Percentiles rank a stretch among this genome's conserved stretches.
phyloP scores from a whole-genome alignment of 2,329 filamentous ascomycete species.

The Xylaria digitata region DNA sequence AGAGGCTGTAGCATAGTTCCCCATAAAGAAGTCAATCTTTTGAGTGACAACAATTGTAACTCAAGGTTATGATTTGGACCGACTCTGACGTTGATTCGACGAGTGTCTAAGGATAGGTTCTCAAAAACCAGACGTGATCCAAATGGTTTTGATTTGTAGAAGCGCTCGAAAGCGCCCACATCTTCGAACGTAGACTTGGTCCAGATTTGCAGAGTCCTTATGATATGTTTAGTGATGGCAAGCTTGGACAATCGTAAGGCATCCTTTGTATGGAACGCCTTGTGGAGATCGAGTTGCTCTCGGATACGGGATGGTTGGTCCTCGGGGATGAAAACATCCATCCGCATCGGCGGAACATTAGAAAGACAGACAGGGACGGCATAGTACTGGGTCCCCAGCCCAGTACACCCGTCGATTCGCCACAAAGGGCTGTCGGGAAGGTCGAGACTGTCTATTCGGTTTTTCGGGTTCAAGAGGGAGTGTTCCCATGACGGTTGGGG shows the following conservation, averaged over 20 bases:
- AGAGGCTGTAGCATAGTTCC: constrained; percentile 56
- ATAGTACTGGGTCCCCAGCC: constrained; percentile 68
- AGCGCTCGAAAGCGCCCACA: constrained; percentile 45
- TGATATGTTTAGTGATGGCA: constrained; percentile 64
- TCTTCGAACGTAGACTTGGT: constrained; percentile 53
- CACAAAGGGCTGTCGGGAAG: constrained; percentile 59
- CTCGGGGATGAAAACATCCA: constrained; percentile 69
- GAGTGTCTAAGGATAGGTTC: constrained; percentile 60
- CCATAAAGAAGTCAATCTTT: constrained; percentile 59
- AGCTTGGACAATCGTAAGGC: constrained; percentile 59
- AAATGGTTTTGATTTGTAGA: constrained; percentile 64
- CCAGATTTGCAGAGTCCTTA: constrained; percentile 66
- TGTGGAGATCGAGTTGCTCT: constrained; percentile 60
- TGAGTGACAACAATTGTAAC: constrained; percentile 60
- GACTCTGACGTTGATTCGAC: constrained; percentile 59
- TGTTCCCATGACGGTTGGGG: constrained; percentile 54
- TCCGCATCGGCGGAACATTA: constrained; percentile 61
- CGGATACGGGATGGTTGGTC: constrained; percentile 58
- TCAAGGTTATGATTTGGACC: constrained; percentile 66
- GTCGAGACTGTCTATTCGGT: constrained; percentile 68
- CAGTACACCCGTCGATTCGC: constrained; percentile 69
- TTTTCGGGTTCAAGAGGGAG: constrained; percentile 69
- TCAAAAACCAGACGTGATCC: constrained; percentile 68
- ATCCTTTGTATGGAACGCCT: constrained; percentile 68
- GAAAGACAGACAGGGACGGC: constrained; percentile 64